Evolutionary conservation across 345 rosid species (phyloP).

Genomic region (Eucalyptus tenuipes): DNA sequence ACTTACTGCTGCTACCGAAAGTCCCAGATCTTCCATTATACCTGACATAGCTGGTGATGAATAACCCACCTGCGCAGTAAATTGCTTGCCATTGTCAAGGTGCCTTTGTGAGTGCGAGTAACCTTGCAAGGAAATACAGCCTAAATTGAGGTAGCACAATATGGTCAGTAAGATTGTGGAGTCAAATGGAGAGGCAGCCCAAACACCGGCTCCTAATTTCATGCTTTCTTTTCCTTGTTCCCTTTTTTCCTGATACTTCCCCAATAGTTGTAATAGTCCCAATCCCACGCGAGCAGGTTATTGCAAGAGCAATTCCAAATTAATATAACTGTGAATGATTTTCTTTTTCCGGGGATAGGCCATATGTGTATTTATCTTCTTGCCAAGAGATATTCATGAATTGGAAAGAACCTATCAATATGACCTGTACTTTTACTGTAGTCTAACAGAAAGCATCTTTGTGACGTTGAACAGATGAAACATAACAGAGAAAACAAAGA

Average conservation of each 20-base stretch:
- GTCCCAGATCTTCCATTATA: slow-evolving; percentile 22
- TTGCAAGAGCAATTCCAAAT: neutral
- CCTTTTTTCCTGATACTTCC: neutral
- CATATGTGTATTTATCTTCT: neutral
- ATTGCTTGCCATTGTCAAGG: neutral
- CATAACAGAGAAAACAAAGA: neutral
- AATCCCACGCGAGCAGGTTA: neutral
- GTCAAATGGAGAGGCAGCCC: neutral
- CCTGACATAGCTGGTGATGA: slow-evolving; percentile 26
- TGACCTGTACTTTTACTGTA: too few species aligned
- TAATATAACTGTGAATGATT: neutral
- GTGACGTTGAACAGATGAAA: neutral
- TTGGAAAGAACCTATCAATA: neutral
- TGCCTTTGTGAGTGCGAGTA: neutral
- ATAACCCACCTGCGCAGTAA: slow-evolving; percentile 14
- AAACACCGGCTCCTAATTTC: neutral
- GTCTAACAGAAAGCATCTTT: neutral
- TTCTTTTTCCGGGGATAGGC: neutral
- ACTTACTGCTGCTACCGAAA: slow-evolving; percentile 14
- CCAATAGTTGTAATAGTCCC: neutral
- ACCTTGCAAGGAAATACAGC: neutral
- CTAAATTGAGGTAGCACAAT: neutral
- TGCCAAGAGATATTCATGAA: neutral
- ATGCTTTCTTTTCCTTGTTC: neutral
- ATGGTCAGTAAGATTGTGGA: neutral